phyloP scores from a whole-genome alignment of 2,329 filamentous ascomycete genomes.

The Xylariaceae sp. region DNA sequence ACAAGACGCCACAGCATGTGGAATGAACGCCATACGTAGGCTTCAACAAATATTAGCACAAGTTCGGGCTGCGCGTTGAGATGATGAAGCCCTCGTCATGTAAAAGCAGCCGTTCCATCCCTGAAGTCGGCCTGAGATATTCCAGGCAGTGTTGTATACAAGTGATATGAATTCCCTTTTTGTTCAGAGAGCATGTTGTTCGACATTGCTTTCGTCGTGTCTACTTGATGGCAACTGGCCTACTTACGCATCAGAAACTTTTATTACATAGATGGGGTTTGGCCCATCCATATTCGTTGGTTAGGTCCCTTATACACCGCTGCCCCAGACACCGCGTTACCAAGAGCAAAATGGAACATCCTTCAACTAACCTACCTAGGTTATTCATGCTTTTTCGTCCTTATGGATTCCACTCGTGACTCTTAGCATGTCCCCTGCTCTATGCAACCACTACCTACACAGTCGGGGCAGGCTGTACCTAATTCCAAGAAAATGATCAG shows the following conservation, averaged over 20 bases:
- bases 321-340: too few relatives aligned
- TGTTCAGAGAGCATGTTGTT: background rate
- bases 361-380: too few relatives aligned
- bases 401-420: too few relatives aligned
- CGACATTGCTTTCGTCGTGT: background rate
- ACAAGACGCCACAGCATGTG: conserved; percentile 21
- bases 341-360: too few relatives aligned
- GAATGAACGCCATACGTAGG: conserved; percentile 34
- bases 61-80: conserved; percentile 28
- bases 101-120: background rate
- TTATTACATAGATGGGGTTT: too few relatives aligned
- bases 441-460: too few relatives aligned
- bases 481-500: too few relatives aligned
- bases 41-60: conserved; percentile 38
- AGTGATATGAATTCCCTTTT: background rate
- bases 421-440: too few relatives aligned
- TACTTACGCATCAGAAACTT: background rate
- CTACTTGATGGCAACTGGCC: background rate
- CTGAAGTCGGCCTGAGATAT: background rate
- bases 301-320: too few relatives aligned
- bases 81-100: background rate
- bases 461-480: too few relatives aligned
- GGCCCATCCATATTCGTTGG: too few relatives aligned
- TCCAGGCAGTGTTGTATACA: background rate
- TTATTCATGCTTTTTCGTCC: too few relatives aligned